Evolutionary conservation across 2,329 filamentous ascomycete species (phyloP).

Genomic region (Talaromyces albobiverticillius): DNA sequence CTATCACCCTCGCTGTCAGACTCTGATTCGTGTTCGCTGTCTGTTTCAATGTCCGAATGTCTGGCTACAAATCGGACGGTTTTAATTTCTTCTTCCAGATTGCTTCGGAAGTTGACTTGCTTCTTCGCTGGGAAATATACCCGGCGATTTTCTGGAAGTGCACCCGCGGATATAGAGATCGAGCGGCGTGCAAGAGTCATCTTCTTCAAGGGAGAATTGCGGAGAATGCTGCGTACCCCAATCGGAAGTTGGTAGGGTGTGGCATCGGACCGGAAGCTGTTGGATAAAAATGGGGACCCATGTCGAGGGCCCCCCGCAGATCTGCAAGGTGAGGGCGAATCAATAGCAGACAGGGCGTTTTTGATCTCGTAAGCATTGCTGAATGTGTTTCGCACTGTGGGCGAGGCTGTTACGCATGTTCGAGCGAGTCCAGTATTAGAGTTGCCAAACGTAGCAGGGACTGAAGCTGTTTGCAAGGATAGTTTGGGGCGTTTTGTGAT

Average conservation of each 20-base stretch:
- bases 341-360: constrained; percentile 35
- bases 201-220: constrained; percentile 43
- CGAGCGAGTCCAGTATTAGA: constrained; percentile 11
- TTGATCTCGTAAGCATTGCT: constrained; percentile 55
- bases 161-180: constrained; percentile 30
- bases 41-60: constrained; percentile 52
- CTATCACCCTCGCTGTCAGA: constrained; percentile 15
- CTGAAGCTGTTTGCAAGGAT: constrained; percentile 56
- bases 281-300: constrained; percentile 27
- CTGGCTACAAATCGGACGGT: constrained; percentile 54
- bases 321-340: constrained; percentile 32
- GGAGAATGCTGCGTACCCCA: constrained; percentile 46
- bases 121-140: constrained; percentile 53
- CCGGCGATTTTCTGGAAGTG: constrained; percentile 11
- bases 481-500: constrained; percentile 53
- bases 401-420: constrained; percentile 47
- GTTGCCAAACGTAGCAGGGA: constrained; percentile 53
- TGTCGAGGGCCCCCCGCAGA: constrained; percentile 26
- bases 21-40: constrained; percentile 17
- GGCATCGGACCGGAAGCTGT: constrained; percentile 14
- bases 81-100: constrained; percentile 58
- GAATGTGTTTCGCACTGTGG: constrained; percentile 61
- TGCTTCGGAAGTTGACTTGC: constrained; percentile 55
- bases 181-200: constrained; percentile 27
- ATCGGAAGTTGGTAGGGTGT: constrained; percentile 42